phyloP scores from a whole-genome alignment of 1,139 yeast genomes.

The Nadsonia starkeyi-henricii region DNA sequence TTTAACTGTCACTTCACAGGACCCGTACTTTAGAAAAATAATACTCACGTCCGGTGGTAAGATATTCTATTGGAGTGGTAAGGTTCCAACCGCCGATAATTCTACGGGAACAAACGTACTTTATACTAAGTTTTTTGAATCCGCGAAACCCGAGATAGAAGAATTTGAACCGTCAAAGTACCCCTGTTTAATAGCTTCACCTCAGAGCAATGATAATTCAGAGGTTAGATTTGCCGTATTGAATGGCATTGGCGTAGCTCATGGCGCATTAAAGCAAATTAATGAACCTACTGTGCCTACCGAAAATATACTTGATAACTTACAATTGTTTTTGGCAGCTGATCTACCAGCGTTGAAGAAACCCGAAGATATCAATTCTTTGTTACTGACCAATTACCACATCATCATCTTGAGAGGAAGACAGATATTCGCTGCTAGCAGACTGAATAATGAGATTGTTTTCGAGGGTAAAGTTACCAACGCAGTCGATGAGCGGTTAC shows the following conservation, averaged over 20 bases:
- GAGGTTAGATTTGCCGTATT: conserved; percentile 29
- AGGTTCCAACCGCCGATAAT: conserved; percentile 11
- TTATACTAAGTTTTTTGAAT: conserved; percentile 20
- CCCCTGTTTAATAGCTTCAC: conserved; percentile 6
- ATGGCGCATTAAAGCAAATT: conserved; percentile 23
- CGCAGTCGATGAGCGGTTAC: conserved; percentile 28
- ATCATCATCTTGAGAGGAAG: conserved; percentile 32
- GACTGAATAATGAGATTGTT: conserved; percentile 34
- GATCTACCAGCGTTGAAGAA: conserved; percentile 27
- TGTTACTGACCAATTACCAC: conserved; percentile 40
- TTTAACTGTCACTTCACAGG: conserved; percentile 14
- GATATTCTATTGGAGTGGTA: conserved; percentile 29
- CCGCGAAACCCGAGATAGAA: conserved; percentile 15
- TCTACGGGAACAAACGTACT: conserved; percentile 18
- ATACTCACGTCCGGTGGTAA: conserved; percentile 27
- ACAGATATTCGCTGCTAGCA: conserved; percentile 32
- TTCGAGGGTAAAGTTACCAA: conserved; percentile 28
- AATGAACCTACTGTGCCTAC: conserved; percentile 10
- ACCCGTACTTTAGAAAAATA: conserved; percentile 16
- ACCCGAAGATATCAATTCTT: conserved; percentile 22
- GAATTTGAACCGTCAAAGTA: conserved; percentile 13
- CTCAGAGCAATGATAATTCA: conserved; percentile 11
- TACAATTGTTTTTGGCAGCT: conserved; percentile 28
- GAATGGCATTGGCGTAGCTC: conserved; percentile 32
- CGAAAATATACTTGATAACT: conserved; percentile 16